These are phyloP conservation scores for Catenaria anguillulae DNA, from an alignment of 371 early-diverging fungal genomes.

Conservation along the genomic window DNA sequence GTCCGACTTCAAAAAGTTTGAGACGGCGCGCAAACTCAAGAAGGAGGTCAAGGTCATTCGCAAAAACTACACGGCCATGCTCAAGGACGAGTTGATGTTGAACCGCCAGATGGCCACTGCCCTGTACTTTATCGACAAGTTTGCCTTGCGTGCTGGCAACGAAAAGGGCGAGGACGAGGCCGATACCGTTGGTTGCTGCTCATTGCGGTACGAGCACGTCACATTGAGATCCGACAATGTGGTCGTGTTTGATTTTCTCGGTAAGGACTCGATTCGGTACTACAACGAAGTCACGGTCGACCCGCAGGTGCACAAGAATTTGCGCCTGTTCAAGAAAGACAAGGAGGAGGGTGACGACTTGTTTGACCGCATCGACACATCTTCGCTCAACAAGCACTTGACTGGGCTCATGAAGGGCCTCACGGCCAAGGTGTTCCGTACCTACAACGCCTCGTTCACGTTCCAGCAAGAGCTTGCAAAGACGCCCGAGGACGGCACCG, in stretches of 20 bases:
- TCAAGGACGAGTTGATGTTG: slow-evolving; percentile 57
- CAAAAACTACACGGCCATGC: slow-evolving; percentile 50
- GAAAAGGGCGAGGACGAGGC: slow-evolving; percentile 96
- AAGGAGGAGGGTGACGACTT: slow-evolving; percentile 61
- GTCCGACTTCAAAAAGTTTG: slow-evolving; percentile 90
- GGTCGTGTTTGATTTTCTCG: slow-evolving; percentile 88
- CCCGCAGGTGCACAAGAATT: slow-evolving; percentile 77
- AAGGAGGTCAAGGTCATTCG: slow-evolving; percentile 61
- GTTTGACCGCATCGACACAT: slow-evolving; percentile 74
- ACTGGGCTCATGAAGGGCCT: slow-evolving; percentile 74
- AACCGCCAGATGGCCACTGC: slow-evolving; percentile 91
- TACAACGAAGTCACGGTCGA: slow-evolving; percentile 71
- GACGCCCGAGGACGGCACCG: slow-evolving; percentile 49
- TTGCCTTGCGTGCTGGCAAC: slow-evolving; percentile 94
- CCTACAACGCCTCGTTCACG: slow-evolving; percentile 87
- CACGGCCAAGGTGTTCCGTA: slow-evolving; percentile 97
- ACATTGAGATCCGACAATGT: slow-evolving; percentile 38
- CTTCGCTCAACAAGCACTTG: slow-evolving; percentile 73
- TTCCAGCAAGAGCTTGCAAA: slow-evolving; percentile 74
- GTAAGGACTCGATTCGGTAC: slow-evolving; percentile 95
- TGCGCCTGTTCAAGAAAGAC: slow-evolving; percentile 66
- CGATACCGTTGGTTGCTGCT: slow-evolving; percentile 97
- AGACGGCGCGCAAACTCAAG: slow-evolving; percentile 84
- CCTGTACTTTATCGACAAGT: slow-evolving; percentile 84
- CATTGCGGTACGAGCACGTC: slow-evolving; percentile 84